Base-by-base conservation (phyloP, 2,329 filamentous ascomycete genomes). In the Sarocladium strictum region DNA sequence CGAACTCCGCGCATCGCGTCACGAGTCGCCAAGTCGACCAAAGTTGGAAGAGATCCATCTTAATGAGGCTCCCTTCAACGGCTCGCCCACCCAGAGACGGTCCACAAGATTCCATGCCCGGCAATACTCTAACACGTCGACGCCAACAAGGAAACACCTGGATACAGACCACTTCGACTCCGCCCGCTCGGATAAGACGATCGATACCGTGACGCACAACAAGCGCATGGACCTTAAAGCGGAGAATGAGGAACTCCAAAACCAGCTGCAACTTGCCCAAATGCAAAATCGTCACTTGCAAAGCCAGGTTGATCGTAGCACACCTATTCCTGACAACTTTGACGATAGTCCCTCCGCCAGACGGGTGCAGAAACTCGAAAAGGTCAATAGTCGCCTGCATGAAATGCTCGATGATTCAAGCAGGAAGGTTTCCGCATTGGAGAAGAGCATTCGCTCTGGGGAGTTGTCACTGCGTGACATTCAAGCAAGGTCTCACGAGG, bases 281-380 rank as follows among this genome's bases (percentile, higher is more conserved):
- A 96, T 97, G 90, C 89, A 95, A 63, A 97, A 96, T 70, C 85
- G 89, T 32, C 92, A 97, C 64, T 81, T 97, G 5, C 89, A 96
- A 66, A 91, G 84, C 65, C 91, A 97, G 66, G 75, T 97, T 40
- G 88, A 93, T 37, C 83, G 88, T 47, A 74, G 74, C 10, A 85
- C 83, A 0, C 83, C 86, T 2, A 72, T 72, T 5, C 79, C 79
- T 23, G 86, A 89, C 33, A 83, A 76, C 67, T 67, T 63, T 27
- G 75, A 84, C 55, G 87, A 93, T 38, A 93, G 86, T 61, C 89
- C 90, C 1, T 93, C 90, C 1, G 68, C 88, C 49, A 81, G 86
- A 54, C 85, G 94, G 15, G 86, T 96, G 63, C 88, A 96, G 66
- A 93, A 97, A 72, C 80, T 97, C 4, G 93, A 97, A 70, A 85